These are phyloP conservation scores for Zymoseptoria ardabiliae DNA, from an alignment of 2,329 filamentous ascomycete genomes.

Conservation along the genomic window DNA sequence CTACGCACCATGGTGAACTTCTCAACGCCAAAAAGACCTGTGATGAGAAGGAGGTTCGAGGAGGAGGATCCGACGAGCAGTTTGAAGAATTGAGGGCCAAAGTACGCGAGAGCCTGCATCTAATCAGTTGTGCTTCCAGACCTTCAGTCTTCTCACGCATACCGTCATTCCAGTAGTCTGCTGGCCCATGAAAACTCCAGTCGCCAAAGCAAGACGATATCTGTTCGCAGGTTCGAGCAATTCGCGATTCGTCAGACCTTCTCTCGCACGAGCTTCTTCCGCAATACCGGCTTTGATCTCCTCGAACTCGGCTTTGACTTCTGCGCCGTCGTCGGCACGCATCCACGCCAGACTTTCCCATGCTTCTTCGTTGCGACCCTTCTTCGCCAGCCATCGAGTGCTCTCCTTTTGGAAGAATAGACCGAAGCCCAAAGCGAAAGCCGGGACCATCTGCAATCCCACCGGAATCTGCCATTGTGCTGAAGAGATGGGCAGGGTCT, in stretches of 20 bases:
- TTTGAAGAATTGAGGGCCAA: slow-evolving; percentile 49
- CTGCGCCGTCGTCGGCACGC: slow-evolving; percentile 35
- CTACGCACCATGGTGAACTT: slow-evolving; percentile 38
- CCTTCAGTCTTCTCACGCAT: background rate
- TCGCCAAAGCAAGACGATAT: slow-evolving; percentile 39
- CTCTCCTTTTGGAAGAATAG: slow-evolving; percentile 46
- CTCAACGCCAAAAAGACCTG: slow-evolving; percentile 47
- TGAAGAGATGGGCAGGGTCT: slow-evolving; percentile 28
- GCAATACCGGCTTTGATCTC: slow-evolving; percentile 45
- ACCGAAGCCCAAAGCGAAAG: slow-evolving; percentile 42
- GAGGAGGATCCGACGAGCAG: slow-evolving; percentile 42
- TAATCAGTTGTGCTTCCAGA: background rate
- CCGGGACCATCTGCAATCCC: slow-evolving; percentile 46
- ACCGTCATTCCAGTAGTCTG: slow-evolving; percentile 41
- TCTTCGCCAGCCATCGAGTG: slow-evolving; percentile 45
- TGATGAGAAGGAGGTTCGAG: slow-evolving; percentile 43
- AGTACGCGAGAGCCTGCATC: slow-evolving; percentile 49
- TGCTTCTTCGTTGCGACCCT: slow-evolving; percentile 40
- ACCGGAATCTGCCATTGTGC: slow-evolving; percentile 53
- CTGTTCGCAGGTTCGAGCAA: slow-evolving; percentile 40
- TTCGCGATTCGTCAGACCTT: slow-evolving; percentile 31
- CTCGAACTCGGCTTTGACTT: slow-evolving; percentile 40
- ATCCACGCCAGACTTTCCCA: slow-evolving; percentile 47
- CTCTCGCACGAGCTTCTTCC: slow-evolving; percentile 38
- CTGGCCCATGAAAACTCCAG: slow-evolving; percentile 46